phyloP scores from a whole-genome alignment of 2,329 filamentous ascomycete species.

The Diaporthe sp. region DNA sequence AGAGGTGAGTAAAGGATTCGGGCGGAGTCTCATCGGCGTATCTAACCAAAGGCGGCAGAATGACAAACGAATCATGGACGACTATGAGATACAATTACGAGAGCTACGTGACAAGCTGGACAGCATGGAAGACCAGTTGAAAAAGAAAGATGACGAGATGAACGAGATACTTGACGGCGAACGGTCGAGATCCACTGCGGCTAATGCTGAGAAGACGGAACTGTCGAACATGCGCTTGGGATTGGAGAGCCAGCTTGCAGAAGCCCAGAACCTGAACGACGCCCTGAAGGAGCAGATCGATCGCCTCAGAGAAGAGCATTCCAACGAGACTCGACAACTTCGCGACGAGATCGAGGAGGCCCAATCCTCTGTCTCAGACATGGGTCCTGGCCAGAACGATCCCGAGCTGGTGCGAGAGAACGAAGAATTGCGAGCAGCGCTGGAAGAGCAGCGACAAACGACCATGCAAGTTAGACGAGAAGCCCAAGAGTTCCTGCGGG shows the following conservation, averaged over 20 bases:
- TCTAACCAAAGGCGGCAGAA: conserved; percentile 50
- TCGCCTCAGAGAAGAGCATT: conserved; percentile 75
- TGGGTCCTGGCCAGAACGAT: conserved; percentile 48
- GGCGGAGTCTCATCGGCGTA: not conserved
- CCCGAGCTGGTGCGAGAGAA: conserved; percentile 75
- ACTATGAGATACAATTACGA: conserved; percentile 82
- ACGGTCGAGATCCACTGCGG: conserved; percentile 61
- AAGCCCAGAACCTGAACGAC: conserved; percentile 82
- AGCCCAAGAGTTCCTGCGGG: conserved; percentile 83
- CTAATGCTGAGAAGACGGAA: conserved; percentile 74
- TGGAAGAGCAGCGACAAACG: conserved; percentile 80
- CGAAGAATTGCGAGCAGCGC: conserved; percentile 70
- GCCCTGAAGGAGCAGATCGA: conserved; percentile 84
- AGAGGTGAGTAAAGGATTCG: conserved; percentile 47
- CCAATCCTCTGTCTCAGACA: conserved; percentile 47
- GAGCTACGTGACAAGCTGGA: conserved; percentile 80
- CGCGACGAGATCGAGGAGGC: conserved; percentile 71
- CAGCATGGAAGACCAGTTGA: conserved; percentile 74
- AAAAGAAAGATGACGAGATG: conserved; percentile 76
- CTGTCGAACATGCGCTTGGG: conserved; percentile 73
- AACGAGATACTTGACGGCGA: conserved; percentile 68
- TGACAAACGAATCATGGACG: conserved; percentile 78
- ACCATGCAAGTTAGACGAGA: conserved; percentile 89
- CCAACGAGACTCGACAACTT: conserved; percentile 70
- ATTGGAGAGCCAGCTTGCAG: conserved; percentile 78